Evolutionary conservation across 2,329 filamentous ascomycete species (phyloP).

Genomic region (Fusarium tanahbumbuense): DNA sequence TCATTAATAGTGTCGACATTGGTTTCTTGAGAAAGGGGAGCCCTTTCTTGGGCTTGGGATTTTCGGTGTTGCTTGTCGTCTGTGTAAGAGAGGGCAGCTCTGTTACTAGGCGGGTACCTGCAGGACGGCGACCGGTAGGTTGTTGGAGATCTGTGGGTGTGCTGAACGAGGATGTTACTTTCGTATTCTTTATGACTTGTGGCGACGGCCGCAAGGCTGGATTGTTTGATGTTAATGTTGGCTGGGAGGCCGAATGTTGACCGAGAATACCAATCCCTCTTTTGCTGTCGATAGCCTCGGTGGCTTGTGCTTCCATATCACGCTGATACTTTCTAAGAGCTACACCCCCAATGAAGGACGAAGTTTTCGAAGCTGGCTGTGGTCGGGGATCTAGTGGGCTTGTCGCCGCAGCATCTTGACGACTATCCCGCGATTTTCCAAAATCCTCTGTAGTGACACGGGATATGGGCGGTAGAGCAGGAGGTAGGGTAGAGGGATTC

Average conservation of each 20-base stretch:
- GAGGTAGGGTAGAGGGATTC: constrained; percentile 56
- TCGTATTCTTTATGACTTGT: constrained; percentile 46
- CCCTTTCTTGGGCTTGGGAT: constrained; percentile 63
- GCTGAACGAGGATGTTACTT: constrained; percentile 56
- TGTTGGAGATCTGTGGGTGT: constrained; percentile 63
- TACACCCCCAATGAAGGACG: constrained; percentile 66
- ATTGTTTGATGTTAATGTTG: constrained; percentile 38
- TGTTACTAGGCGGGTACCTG: constrained; percentile 54
- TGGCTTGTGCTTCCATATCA: constrained; percentile 47
- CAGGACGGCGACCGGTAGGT: constrained; percentile 56
- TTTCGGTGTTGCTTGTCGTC: constrained; percentile 52
- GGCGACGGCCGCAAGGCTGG: constrained; percentile 43
- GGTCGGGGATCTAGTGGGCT: constrained; percentile 40
- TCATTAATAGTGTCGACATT: constrained; percentile 68
- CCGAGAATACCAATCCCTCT: constrained; percentile 27
- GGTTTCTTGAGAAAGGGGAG: constrained; percentile 70
- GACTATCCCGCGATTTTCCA: constrained; percentile 39
- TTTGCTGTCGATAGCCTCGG: constrained; percentile 34
- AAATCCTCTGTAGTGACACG: constrained; percentile 60
- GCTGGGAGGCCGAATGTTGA: constrained; percentile 36
- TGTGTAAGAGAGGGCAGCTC: constrained; percentile 52
- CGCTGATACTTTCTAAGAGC: constrained; percentile 64
- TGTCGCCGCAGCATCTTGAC: constrained; percentile 43
- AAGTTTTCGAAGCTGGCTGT: constrained; percentile 48
- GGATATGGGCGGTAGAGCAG: constrained; percentile 63